phyloP scores from a whole-genome alignment of 805 yeast species.

The Lachancea lanzarotensis region DNA sequence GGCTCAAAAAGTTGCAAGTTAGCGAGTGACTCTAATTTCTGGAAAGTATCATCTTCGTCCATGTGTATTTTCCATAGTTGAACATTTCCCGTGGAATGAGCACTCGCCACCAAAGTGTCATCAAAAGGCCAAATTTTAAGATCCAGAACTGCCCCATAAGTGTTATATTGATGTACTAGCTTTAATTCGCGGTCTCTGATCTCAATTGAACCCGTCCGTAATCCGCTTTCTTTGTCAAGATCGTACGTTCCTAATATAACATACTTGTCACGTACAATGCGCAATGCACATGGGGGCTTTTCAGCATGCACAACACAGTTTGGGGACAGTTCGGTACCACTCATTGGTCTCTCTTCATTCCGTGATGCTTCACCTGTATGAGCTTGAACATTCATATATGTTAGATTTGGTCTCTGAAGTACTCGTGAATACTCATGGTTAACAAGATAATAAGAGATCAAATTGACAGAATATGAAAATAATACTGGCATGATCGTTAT shows the following conservation, averaged over 20 bases:
- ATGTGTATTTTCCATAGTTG: constrained; percentile 48
- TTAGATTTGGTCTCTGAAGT: too few species aligned
- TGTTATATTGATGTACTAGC: constrained; percentile 26
- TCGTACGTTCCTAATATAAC: constrained; percentile 77
- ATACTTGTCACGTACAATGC: constrained; percentile 43
- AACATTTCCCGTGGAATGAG: constrained; percentile 77
- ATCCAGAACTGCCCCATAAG: constrained; percentile 69
- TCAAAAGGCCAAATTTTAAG: constrained; percentile 59
- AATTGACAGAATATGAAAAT: too few species aligned
- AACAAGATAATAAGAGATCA: too few species aligned
- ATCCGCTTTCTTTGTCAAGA: constrained; percentile 51
- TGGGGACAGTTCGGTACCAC: constrained; percentile 14
- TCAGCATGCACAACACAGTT: constrained; percentile 34
- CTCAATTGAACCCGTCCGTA: constrained; percentile 59
- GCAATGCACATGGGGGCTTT: constrained; percentile 80
- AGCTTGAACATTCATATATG: too few species aligned
- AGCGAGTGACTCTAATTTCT: constrained; percentile 19
- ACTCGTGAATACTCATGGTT: too few species aligned
- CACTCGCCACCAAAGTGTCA: constrained; percentile 44
- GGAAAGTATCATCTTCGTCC: constrained; percentile 11
- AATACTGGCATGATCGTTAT: too few species aligned
- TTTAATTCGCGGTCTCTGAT: constrained; percentile 28
- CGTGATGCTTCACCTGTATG: too few species aligned
- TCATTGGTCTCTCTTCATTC: not conserved
- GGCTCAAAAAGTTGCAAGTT: constrained; percentile 44